A percentile compares a stretch with the other conserved stretches of the same genome.
Conservation (phyloP, 2,329 filamentous ascomycete genomes). For the Xylaria arbuscula region DNA sequence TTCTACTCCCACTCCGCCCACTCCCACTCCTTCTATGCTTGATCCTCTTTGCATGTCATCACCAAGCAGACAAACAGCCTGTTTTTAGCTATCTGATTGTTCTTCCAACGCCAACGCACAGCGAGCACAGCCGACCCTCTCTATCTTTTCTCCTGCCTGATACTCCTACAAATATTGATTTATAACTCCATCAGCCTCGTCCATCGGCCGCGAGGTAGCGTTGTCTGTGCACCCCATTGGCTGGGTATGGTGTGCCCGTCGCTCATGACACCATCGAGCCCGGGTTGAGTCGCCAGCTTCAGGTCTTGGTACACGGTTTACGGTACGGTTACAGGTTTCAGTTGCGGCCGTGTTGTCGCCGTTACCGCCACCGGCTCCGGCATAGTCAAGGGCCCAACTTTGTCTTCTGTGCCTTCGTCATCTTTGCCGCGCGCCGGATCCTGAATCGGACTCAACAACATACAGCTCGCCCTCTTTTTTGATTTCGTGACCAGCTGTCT, state of each 20-base stretch:
- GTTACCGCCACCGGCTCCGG: conserved; percentile 15
- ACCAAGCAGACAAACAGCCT: conserved; percentile 17
- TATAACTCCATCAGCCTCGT: conserved; percentile 3
- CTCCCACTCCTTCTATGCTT: conserved; percentile 20
- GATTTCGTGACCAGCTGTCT: conserved; percentile 12
- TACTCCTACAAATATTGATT: conserved; percentile 25
- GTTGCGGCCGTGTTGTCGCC: conserved; percentile 7
- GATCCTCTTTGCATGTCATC: conserved; percentile 22
- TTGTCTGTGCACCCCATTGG: conserved; percentile 23
- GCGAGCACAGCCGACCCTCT: conserved; percentile 21
- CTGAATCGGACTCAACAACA: conserved; percentile 37
- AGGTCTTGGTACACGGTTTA: conserved; percentile 41
- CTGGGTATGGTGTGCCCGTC: conserved; percentile 43
- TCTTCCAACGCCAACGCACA: conserved; percentile 22
- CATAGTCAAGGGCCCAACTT: conserved; percentile 40
- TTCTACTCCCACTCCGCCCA: conserved; percentile 10
- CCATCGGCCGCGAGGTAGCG: background rate
- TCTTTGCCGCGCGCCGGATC: conserved; percentile 40
- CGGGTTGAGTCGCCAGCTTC: conserved; percentile 46
- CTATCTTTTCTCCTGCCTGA: conserved; percentile 19
- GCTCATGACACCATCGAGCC: conserved; percentile 45
- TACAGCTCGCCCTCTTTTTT: conserved; percentile 9
- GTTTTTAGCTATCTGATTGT: conserved; percentile 9
- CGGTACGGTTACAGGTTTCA: conserved; percentile 22
- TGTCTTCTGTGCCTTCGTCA: conserved; percentile 25